A percentile compares a stretch with the other conserved stretches of the same genome.
Conservation (phyloP, 2,329 filamentous ascomycete species). For the Acrocalymma vagum region DNA sequence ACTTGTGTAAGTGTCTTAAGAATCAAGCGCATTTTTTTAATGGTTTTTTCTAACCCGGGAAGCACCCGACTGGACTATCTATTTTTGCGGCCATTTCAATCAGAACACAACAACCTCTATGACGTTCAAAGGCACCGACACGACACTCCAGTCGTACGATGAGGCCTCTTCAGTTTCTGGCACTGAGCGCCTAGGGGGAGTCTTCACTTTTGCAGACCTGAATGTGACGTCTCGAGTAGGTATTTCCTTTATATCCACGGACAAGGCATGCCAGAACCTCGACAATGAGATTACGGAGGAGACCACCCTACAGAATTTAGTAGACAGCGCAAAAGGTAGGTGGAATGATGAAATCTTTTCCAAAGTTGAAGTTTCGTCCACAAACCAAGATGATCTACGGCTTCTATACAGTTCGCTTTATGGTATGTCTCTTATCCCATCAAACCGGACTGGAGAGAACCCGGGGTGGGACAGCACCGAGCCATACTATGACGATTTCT, state of each 20-base stretch:
- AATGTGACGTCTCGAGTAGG: conserved; percentile 67
- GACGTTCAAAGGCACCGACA: conserved; percentile 41
- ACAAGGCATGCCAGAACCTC: conserved; percentile 67
- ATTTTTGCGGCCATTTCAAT: conserved; percentile 70
- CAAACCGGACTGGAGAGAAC: conserved; percentile 76
- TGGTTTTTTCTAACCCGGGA: too few species aligned
- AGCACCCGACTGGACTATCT: conserved; percentile 69
- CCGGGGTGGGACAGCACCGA: conserved; percentile 70
- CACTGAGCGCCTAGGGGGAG: conserved; percentile 46
- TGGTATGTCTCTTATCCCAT: conserved; percentile 74
- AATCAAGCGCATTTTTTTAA: too few species aligned
- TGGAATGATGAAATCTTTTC: conserved; percentile 72
- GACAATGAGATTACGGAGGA: conserved; percentile 63
- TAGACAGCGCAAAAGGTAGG: conserved; percentile 56
- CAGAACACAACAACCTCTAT: conserved; percentile 32
- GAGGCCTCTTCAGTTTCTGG: conserved; percentile 30
- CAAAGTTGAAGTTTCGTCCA: conserved; percentile 69
- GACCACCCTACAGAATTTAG: conserved; percentile 55
- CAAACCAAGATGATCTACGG: conserved; percentile 63
- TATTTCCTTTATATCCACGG: conserved; percentile 71
- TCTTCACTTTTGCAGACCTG: conserved; percentile 63
- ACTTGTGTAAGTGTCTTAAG: conserved; percentile 55
- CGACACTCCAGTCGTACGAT: conserved; percentile 27
- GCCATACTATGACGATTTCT: conserved; percentile 76
- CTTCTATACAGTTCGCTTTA: conserved; percentile 75